These are phyloP conservation scores for Austroboletus novae-zelandiae DNA, from an alignment of 1,284 basidiomycete species.

Conservation along the genomic window DNA sequence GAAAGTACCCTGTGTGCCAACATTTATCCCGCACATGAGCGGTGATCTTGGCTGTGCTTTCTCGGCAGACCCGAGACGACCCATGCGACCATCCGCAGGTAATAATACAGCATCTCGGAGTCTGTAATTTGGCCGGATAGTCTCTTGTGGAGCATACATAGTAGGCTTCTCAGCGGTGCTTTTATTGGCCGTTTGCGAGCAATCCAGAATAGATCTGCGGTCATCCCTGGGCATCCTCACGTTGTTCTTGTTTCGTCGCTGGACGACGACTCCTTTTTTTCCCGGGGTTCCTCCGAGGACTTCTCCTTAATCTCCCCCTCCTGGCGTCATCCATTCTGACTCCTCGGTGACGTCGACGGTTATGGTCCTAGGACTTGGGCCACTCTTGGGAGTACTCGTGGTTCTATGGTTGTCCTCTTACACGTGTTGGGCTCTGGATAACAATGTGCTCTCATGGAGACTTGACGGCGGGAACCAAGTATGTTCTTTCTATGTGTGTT, in stretches of 20 bases:
- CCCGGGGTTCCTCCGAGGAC: not conserved
- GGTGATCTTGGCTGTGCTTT: slow-evolving; percentile 4
- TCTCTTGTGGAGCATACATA: not conserved
- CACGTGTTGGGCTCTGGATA: slow-evolving; percentile 5
- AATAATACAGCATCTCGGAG: not conserved
- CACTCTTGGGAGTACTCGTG: not conserved
- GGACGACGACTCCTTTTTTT: not conserved
- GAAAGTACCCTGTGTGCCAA: not conserved
- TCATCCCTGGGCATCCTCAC: not conserved
- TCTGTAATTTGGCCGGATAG: not conserved
- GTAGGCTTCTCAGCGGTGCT: not conserved
- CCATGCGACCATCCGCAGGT: not conserved
- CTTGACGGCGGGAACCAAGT: slow-evolving; percentile 2
- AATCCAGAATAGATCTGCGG: not conserved
- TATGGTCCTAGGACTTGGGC: slow-evolving; percentile 6
- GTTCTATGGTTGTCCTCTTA: slow-evolving; percentile 1
- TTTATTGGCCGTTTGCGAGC: not conserved
- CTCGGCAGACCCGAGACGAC: not conserved
- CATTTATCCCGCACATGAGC: slow-evolving; percentile 4
- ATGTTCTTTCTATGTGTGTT: not conserved
- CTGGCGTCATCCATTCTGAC: not conserved
- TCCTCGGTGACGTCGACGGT: not conserved
- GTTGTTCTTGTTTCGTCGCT: not conserved
- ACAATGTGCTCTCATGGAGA: not conserved
- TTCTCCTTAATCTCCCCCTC: not conserved